phyloP scores from a whole-genome alignment of 2,329 filamentous ascomycete species.

The Colletotrichum agaves region DNA sequence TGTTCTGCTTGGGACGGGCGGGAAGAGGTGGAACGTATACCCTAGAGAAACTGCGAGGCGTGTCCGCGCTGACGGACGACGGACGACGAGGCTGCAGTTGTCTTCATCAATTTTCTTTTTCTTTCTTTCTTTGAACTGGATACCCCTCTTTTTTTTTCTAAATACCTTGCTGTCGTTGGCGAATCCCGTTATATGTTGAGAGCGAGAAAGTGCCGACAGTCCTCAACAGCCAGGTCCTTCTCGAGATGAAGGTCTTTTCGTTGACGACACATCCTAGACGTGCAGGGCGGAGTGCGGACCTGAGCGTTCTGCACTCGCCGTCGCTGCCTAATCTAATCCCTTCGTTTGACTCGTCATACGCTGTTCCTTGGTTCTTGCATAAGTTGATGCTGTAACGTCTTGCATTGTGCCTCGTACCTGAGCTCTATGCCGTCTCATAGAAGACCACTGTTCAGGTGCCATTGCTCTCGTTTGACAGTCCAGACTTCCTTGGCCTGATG shows the following conservation, averaged over 20 bases:
- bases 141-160: slow-evolving; percentile 25
- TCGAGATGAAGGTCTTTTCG: not conserved
- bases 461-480: too few relatives aligned
- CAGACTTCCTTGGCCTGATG: too few relatives aligned
- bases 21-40: slow-evolving; percentile 5
- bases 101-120: slow-evolving; percentile 1
- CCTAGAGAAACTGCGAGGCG: slow-evolving; percentile 6
- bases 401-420: not conserved
- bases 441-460: too few relatives aligned
- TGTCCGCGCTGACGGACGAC: not conserved
- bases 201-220: not conserved
- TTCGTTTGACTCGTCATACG: slow-evolving; percentile 17
- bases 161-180: not conserved
- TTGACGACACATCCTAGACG: not conserved
- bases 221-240: not conserved
- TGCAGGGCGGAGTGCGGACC: not conserved
- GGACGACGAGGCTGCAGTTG: not conserved
- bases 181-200: slow-evolving; percentile 5
- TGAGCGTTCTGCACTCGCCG: not conserved
- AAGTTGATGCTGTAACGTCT: not conserved
- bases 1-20: not conserved
- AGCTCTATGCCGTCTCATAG: too few relatives aligned
- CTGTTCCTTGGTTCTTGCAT: not conserved
- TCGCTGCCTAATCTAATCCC: slow-evolving; percentile 19
- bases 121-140: not conserved